phyloP scores from a whole-genome alignment of 306 rosid genomes.

The Vigna unguiculata region DNA sequence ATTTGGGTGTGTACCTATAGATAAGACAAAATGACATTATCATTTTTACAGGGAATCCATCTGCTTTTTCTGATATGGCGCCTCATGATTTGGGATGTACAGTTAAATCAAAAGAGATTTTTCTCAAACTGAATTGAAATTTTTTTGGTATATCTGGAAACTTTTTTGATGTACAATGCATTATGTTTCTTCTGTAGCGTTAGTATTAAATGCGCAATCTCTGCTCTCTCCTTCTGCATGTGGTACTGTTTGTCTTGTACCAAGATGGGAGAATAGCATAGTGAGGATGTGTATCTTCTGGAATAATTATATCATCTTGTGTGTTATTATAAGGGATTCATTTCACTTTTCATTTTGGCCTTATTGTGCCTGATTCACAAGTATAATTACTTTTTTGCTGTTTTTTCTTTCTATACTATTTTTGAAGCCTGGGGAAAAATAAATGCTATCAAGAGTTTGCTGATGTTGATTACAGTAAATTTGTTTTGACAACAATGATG shows the following conservation, averaged over 20 bases:
- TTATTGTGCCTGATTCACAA: not conserved
- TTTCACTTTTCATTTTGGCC: constrained; percentile 1
- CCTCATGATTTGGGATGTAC: constrained; percentile 1
- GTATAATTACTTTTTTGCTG: not conserved
- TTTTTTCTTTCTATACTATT: not conserved
- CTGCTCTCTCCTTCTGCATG: not conserved
- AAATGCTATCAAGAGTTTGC: constrained; percentile 17
- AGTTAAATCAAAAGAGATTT: constrained; percentile 3
- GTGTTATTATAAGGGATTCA: constrained; percentile 6
- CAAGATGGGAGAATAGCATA: constrained; percentile 14
- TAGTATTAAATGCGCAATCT: not conserved
- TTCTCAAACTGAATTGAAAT: constrained; percentile 2
- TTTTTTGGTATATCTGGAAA: not conserved
- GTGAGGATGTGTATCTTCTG: constrained; percentile 17
- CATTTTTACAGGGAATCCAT: constrained; percentile 1
- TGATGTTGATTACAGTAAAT: constrained; percentile 17
- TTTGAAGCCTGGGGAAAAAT: constrained; percentile 17
- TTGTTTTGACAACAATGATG: constrained; percentile 9
- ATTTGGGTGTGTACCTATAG: not conserved
- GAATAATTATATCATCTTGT: constrained; percentile 14
- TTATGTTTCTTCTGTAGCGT: constrained; percentile 15
- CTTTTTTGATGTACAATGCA: not conserved
- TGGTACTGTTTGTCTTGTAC: not conserved
- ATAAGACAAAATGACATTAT: not conserved
- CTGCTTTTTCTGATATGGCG: not conserved